Conservation (phyloP, 2,329 filamentous ascomycete genomes). For the Apiospora kogelbergensis region DNA sequence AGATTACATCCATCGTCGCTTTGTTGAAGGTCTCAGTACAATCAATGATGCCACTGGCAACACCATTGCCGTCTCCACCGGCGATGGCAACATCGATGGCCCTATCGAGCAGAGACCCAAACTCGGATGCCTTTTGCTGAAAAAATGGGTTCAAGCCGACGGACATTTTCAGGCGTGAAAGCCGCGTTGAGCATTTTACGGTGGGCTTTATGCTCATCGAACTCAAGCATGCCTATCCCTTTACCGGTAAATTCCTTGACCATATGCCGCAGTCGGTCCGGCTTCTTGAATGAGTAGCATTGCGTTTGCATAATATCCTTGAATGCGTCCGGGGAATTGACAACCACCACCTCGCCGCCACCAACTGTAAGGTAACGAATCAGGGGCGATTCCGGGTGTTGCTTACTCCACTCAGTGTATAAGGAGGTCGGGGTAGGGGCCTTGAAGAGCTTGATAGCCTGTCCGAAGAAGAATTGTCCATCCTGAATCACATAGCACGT, state of each 20-base stretch:
- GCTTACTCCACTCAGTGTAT: slow-evolving; percentile 24
- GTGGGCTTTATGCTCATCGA: slow-evolving; percentile 34
- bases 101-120: slow-evolving; percentile 21
- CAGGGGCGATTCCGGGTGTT: slow-evolving; percentile 25
- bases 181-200: slow-evolving; percentile 31
- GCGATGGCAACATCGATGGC: no score
- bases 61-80: no score
- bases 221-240: slow-evolving; percentile 36
- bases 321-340: not conserved
- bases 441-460: slow-evolving; percentile 18
- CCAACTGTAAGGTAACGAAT: slow-evolving; percentile 27
- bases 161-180: slow-evolving; percentile 33
- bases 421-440: slow-evolving; percentile 16
- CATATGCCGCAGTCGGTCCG: slow-evolving; percentile 18
- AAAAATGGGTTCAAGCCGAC: slow-evolving; percentile 36
- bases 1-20: no score
- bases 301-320: not conserved
- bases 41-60: no score
- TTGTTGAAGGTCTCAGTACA: no score
- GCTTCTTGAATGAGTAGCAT: not conserved
- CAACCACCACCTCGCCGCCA: not conserved
- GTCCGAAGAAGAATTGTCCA: slow-evolving; percentile 22
- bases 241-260: slow-evolving; percentile 23
- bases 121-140: slow-evolving; percentile 29
- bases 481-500: slow-evolving; percentile 11